These are phyloP conservation scores for Pulicaria dysenterica DNA, from an alignment of 129 eudicot genomes.

Conservation along the genomic window DNA sequence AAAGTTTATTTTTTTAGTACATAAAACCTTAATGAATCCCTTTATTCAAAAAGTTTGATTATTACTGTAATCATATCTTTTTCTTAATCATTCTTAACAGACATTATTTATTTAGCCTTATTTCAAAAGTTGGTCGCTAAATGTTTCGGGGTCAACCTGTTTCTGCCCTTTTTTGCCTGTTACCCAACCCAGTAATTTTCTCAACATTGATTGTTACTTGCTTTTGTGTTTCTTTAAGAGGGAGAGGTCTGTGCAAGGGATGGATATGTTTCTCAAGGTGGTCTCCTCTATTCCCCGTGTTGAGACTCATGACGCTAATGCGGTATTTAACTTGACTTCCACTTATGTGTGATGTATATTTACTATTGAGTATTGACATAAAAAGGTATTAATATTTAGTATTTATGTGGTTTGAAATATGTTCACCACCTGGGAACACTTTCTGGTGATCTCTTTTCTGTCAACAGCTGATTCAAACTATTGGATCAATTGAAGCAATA, in stretches of 20 bases:
- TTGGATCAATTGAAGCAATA: slow-evolving; percentile 94
- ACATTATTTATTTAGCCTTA: not conserved
- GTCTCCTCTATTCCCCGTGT: slow-evolving; percentile 80
- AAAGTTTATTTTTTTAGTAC: not conserved
- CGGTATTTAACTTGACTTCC: slow-evolving; percentile 47
- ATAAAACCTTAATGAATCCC: not conserved
- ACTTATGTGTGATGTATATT: not conserved
- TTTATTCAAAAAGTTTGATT: not conserved
- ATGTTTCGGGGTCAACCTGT: not conserved
- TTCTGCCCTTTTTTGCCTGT: not conserved
- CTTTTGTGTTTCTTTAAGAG: slow-evolving; percentile 45
- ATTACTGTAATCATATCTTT: not conserved
- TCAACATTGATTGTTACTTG: not conserved
- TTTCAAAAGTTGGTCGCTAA: not conserved
- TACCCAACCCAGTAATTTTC: not conserved
- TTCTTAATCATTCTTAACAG: not conserved
- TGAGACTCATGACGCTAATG: slow-evolving; percentile 84
- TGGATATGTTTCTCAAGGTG: slow-evolving; percentile 73
- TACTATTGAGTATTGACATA: not conserved
- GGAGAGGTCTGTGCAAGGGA: slow-evolving; percentile 73
- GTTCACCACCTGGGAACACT: not conserved
- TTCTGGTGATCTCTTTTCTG: slow-evolving; percentile 2
- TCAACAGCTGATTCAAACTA: slow-evolving; percentile 76
- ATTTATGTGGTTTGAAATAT: slow-evolving; percentile 6
- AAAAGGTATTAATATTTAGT: not conserved